Base-by-base conservation (phyloP, 2,329 filamentous ascomycete genomes). In the Annulohypoxylon truncatum region DNA sequence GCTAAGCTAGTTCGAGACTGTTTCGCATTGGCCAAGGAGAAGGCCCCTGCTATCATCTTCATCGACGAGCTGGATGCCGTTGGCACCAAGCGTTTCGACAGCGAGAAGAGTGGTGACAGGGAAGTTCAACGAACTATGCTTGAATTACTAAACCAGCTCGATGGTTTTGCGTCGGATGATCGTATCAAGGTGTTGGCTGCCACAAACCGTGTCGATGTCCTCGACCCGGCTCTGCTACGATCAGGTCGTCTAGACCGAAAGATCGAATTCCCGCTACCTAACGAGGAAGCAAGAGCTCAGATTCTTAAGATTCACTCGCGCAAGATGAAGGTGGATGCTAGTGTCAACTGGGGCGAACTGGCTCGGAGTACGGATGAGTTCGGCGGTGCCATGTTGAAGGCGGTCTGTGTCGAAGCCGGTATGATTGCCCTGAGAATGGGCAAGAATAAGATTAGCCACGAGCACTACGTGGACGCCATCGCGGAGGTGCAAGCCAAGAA, bases 101-200 rank as follows among this genome's bases (percentile, higher is more conserved):
- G 93, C 72, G 94, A 98, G 79, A 99, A 98, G 86, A 96, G 92
- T 66, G 96, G 96, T 82, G 96, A 99, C 79, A 89, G 96, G 79
- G 96, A 99, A 83, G 96, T 99, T 44, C 96, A 99, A 83, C 89
- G 96, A 79, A 99, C 96, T 62, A 99, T 99, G 96, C 85, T 99
- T 83, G 96, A 99, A 81, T 88, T 99, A 59, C 91, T 99, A 71
- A 99, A 99, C 83, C 96, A 99, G 83, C 89, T 99, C 1, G 96
- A 99, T 77, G 96, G 96, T 57, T 99, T 99, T 77, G 96, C 96
- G 0, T 97, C 94, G 5, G 94, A 97, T 77, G 95, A 97, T 78
- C 90, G 94, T 54, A 96, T 97, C 85, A 98, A 97, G 84, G 95
- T 98, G 4, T 86, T 98, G 54, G 94, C 94, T 2, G 94, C 94